Base-by-base conservation (phyloP, 805 yeast species). In the Ogataea angusta region DNA sequence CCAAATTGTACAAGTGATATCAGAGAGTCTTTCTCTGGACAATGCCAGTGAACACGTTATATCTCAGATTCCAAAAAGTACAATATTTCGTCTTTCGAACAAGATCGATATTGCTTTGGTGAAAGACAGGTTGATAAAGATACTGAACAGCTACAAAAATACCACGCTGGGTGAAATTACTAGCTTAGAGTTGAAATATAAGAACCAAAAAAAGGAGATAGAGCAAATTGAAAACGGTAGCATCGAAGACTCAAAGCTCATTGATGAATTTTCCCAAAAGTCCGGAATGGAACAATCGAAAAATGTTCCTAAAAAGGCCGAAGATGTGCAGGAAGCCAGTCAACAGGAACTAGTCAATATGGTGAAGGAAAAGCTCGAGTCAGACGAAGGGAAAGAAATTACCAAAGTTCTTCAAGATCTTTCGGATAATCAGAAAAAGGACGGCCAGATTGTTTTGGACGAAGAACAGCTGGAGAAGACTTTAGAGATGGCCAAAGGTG, bases 211-310 rank as follows among this genome's bases (percentile, higher is more conserved):
- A 32, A 48, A 50, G 10, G 75, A 71, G 41, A 69, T 72, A 6
- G 66, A 64, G 18, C 52, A 59, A 47, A 68, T 72, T 12, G 72
- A 68, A 36, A 54, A 57, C 26, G 75, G 75, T 1, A 62, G 62
- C 37, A 55, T 69, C 48, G 70, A 69, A 30, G 66, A 64, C 22
- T 58, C 62, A 27, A 49, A 57, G 12, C 43, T 66, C 13, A 40
- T 49, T 14, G 45, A 52, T 30, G 67, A 62, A 43, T 54, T 57
- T 37, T 35, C 46, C n/a, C 42, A 47, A 24, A 38, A 23, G 10
- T 13, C 21, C 18, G 32, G 21, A 16, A 15, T n/a, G 13, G 18
- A 19, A 21, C 8, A n/a, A 21, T 6, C 12, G 10, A 7, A 22
- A 17, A 8, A n/a, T 17, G 13, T 15, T 14, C 5, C 10, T 12